These are phyloP conservation scores for Incumbomyces delicatus DNA, from an alignment of 2,329 filamentous ascomycete species.

Conservation along the genomic window DNA sequence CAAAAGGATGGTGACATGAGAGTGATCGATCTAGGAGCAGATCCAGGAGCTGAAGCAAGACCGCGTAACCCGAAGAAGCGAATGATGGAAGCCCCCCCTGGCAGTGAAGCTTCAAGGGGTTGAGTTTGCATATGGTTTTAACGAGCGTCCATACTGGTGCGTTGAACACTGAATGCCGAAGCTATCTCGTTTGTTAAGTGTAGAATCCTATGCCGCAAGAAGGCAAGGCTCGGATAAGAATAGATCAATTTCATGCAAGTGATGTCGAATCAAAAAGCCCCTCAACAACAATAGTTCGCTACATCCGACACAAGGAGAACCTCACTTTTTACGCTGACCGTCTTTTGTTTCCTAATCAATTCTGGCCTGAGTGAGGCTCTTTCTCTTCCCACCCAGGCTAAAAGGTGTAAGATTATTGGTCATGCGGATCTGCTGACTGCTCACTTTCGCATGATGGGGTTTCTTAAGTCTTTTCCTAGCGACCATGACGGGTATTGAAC, in stretches of 20 bases:
- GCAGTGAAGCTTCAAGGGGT: constrained; percentile 6
- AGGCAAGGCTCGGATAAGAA: too few relatives aligned
- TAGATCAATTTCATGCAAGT: too few relatives aligned
- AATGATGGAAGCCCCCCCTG: constrained; percentile 30
- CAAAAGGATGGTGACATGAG: constrained; percentile 14
- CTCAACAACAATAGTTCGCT: too few relatives aligned
- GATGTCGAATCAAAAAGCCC: too few relatives aligned
- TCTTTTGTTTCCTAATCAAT: constrained; percentile 12
- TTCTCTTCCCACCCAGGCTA: constrained; percentile 15
- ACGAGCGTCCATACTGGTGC: too few relatives aligned
- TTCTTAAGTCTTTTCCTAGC: constrained; percentile 82
- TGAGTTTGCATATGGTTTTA: too few relatives aligned
- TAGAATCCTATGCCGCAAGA: too few relatives aligned
- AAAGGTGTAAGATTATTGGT: constrained; percentile 59
- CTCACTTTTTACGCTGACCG: too few relatives aligned
- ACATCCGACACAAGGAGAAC: too few relatives aligned
- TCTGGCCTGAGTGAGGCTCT: constrained; percentile 18
- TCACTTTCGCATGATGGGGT: constrained; percentile 52
- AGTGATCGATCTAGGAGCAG: constrained; percentile 20
- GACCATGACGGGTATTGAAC: constrained; percentile 95
- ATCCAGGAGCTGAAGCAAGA: constrained; percentile 26
- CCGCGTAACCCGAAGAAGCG: constrained; percentile 38
- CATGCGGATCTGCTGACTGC: constrained; percentile 56
- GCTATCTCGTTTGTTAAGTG: too few relatives aligned
- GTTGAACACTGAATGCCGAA: too few relatives aligned